A percentile compares a stretch with the other conserved stretches of the same genome.
phyloP scores from a whole-genome alignment of 345 rosid species.

The Atalantia buxifolia region DNA sequence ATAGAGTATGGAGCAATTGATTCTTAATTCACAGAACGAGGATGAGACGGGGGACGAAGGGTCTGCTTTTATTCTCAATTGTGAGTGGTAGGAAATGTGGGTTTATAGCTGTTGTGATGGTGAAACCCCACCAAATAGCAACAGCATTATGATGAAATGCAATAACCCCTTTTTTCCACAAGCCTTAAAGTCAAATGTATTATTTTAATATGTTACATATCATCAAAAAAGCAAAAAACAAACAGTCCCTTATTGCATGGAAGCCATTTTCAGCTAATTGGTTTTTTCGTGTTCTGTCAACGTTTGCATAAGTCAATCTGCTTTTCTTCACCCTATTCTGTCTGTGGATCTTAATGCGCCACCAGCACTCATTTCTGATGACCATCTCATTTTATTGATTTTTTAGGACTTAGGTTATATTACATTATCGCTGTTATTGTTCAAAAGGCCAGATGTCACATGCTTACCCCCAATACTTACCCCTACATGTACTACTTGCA shows the following conservation, averaged over 20 bases:
- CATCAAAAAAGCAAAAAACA: not conserved
- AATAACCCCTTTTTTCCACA: constrained; percentile 23
- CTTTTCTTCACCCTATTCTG: not conserved
- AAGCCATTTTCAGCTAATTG: not conserved
- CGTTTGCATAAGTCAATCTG: constrained; percentile 12
- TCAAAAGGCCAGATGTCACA: not conserved
- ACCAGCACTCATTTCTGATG: not conserved
- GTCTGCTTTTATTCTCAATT: constrained; percentile 13
- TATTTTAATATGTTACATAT: constrained; percentile 8
- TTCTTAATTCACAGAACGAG: constrained; percentile 9
- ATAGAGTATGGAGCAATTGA: not conserved
- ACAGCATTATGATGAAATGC: constrained; percentile 40
- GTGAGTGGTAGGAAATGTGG: constrained; percentile 21
- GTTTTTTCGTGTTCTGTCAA: not conserved
- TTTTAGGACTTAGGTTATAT: not conserved
- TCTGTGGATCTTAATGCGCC: not conserved
- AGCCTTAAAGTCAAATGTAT: constrained; percentile 40
- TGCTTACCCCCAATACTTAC: not conserved
- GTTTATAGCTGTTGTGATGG: constrained; percentile 21
- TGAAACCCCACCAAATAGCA: constrained; percentile 44
- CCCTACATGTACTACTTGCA: not conserved
- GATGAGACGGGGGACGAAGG: constrained; percentile 18
- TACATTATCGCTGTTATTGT: not conserved
- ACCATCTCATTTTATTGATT: not conserved
- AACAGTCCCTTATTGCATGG: constrained; percentile 30